A percentile compares a stretch with the other conserved stretches of the same genome.
Evolutionary conservation across 108 stramenopile species (phyloP).

Genomic region (Chaetoceros muelleri): DNA sequence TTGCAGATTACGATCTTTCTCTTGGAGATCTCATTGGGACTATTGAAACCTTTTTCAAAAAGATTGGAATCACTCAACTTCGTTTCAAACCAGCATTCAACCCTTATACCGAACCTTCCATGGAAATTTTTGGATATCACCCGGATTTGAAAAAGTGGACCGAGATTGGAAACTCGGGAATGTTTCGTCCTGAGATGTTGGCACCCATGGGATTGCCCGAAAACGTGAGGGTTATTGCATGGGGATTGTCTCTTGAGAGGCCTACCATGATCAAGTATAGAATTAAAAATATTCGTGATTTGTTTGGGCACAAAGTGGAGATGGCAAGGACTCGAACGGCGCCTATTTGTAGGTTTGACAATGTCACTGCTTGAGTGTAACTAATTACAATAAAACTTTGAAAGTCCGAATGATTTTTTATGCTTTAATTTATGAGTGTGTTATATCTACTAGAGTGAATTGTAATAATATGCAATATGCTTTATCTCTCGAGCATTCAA

Average conservation of each 20-base stretch:
- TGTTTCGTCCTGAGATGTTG: conserved; percentile 99
- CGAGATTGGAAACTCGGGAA: conserved; percentile 97
- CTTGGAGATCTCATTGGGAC: conserved; percentile 97
- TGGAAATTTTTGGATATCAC: conserved; percentile 99
- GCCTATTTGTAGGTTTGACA: conserved; percentile 90
- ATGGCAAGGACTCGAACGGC: conserved; percentile 87
- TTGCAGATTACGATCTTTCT: conserved; percentile 96
- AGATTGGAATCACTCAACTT: conserved; percentile 96
- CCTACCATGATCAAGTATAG: conserved; percentile 99
- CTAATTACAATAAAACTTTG: neutral
- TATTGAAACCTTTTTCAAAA: conserved; percentile 97
- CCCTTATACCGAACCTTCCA: conserved; percentile 99
- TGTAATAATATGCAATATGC: too few species aligned
- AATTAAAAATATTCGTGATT: conserved; percentile 97
- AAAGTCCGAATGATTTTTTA: neutral
- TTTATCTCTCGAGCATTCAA: too few species aligned
- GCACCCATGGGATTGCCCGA: conserved; percentile 99
- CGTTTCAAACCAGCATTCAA: conserved; percentile 99
- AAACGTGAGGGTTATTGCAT: conserved; percentile 98
- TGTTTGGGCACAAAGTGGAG: conserved; percentile 99
- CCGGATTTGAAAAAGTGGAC: conserved; percentile 99
- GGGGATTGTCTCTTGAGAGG: conserved; percentile 97
- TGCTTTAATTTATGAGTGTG: neutral
- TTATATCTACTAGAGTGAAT: too few species aligned
- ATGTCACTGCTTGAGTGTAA: conserved; percentile 4